These are phyloP conservation scores for Didymella exigua DNA, from an alignment of 2,329 filamentous ascomycete genomes.

Conservation along the genomic window DNA sequence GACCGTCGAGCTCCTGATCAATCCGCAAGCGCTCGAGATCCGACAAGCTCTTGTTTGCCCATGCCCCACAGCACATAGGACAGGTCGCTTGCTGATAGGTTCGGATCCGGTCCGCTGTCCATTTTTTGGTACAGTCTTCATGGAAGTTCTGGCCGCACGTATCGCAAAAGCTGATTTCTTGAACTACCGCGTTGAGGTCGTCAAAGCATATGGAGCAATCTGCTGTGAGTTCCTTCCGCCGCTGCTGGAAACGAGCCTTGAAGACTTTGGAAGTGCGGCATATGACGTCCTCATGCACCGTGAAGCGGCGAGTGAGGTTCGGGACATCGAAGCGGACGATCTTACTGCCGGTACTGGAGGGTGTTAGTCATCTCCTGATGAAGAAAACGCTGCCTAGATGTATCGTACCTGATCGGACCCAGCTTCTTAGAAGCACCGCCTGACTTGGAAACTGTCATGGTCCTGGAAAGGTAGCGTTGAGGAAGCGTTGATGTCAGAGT, in stretches of 20 bases:
- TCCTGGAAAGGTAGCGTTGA: background rate
- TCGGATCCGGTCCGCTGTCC: background rate
- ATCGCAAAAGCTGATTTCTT: background rate
- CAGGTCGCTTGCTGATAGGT: background rate
- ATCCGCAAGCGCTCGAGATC: background rate
- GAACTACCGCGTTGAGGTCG: background rate
- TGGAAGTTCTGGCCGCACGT: background rate
- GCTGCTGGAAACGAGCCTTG: background rate
- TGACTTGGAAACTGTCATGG: background rate
- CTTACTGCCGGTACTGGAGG: background rate
- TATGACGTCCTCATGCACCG: background rate
- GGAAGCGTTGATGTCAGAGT: too few relatives aligned
- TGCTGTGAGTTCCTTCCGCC: background rate
- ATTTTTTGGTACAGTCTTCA: background rate
- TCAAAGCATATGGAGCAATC: background rate
- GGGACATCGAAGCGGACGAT: background rate
- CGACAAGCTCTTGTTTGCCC: background rate
- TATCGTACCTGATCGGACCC: background rate
- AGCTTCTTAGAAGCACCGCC: background rate
- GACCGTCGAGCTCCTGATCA: background rate
- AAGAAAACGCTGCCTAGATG: background rate
- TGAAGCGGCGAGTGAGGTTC: background rate
- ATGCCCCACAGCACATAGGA: background rate
- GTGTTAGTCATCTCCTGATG: background rate
- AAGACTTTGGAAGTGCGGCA: background rate